A percentile compares a stretch with the other conserved stretches of the same genome.
These are phyloP conservation scores for Stipa capillata DNA, from an alignment of 176 grass and related monocot species.

Conservation along the genomic window DNA sequence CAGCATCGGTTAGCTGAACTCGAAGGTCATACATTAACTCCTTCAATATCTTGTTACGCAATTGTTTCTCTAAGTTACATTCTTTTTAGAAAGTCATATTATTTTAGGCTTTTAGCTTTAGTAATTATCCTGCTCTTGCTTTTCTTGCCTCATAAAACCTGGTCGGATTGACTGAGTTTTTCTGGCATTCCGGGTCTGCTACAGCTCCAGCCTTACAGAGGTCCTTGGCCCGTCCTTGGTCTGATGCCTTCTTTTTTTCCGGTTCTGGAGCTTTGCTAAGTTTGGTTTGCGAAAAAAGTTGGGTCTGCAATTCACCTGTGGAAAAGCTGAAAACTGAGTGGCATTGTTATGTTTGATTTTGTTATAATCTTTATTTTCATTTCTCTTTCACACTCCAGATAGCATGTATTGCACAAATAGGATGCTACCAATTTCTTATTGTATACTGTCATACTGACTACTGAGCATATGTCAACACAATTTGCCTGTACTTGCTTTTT, in stretches of 20 bases:
- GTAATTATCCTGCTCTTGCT: neutral
- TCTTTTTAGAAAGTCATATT: slow-evolving; percentile 5
- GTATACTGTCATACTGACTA: neutral
- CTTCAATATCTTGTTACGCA: slow-evolving; percentile 22
- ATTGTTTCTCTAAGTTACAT: slow-evolving; percentile 1
- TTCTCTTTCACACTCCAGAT: neutral
- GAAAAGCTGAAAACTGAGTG: neutral
- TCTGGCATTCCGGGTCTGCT: neutral
- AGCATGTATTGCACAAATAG: neutral
- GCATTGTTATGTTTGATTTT: neutral
- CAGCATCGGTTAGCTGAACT: slow-evolving; percentile 84
- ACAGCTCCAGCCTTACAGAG: too few species aligned
- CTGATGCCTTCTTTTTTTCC: neutral
- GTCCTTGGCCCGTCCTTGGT: too few species aligned
- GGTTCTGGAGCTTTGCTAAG: neutral
- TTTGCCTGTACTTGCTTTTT: neutral
- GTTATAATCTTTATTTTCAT: neutral
- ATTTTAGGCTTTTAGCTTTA: neutral
- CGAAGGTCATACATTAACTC: slow-evolving; percentile 52
- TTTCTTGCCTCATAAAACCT: slow-evolving; percentile 8
- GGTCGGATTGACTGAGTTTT: neutral
- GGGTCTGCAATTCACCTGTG: neutral
- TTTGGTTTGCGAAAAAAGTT: neutral
- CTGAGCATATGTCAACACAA: neutral
- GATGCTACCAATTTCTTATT: neutral